Evolutionary conservation across 345 rosid species (phyloP), one percentile per base, ranked within the genome.

Genomic region (Raphanus sativus): DNA sequence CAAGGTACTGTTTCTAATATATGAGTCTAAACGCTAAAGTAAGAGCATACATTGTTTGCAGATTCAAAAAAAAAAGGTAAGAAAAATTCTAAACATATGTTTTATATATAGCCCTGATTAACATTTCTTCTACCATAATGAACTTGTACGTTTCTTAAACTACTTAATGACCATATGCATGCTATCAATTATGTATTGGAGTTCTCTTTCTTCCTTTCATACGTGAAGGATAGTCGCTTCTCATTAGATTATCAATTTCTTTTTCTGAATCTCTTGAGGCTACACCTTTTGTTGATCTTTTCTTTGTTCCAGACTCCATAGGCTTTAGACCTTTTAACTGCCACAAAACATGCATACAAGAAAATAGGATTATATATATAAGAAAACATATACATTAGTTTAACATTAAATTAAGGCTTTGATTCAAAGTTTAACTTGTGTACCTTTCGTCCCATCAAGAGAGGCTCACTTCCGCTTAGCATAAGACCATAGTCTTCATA

Each of bases 121-220:
- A 17, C 42, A 61, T 15, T 50, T 64, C 24, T 52, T 76, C 33
- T 32, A 36, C 62, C 42, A 26, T 16, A 11, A 56, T 36, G 65
- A 65, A 36, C 21, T 56, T 65, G 15, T 6, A 55, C 55, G 12
- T 55, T 55, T 48, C 36, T 62, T 45, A 30, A 67, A 67, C 48
- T 75, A 75, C 24, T 6, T 17, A 12, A 67, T 55, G 77, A 26
- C 45, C 52, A 56, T 65, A 26, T 40, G 30, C 30, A 8, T 28
- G 33, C 7, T 13, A 72, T 74, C 52, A 79, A 32, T 80, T 80
- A 55, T 80, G 82, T 42, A 80, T 74, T 24, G 82, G 82, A 64
- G 67, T 74, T 63, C 82, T 80, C 58, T 80, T 80, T 62, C 79
- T 80, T 21, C 79, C 79, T 70, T 56, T 80, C 79, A 80, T 62